Base-by-base conservation (phyloP, 805 yeast genomes). In the Yarrowia sp. region DNA sequence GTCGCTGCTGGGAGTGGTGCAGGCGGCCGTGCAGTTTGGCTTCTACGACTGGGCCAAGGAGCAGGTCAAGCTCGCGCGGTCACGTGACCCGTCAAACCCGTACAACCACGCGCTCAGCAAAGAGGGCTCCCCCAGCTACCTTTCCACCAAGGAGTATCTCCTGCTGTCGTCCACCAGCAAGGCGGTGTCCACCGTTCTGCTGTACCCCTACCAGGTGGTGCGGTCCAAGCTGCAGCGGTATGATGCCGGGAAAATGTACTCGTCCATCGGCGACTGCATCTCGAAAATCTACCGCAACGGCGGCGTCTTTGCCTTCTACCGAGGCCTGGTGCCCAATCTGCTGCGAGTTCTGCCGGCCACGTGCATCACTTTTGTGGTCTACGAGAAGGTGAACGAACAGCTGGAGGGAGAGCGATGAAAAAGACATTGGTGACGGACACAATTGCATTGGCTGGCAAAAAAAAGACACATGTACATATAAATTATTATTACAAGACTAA, bases 301-400 rank as follows among this genome's bases (percentile, higher is more conserved):
- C 68, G 94, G 95, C 0, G 12, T 85, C 4, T 70, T 73, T 13
- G 97, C 92, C 0, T 89, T 93, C 70, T 95, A 95, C 76, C 88
- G 89, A 71, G 99, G 99, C 0, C 77, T 95, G 17, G 78, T 86
- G 1, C 89, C 97, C 1, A 93, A 92, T 71, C 74, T 94, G 17
- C 69, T 90, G 1, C 81, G 98, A 56, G 97, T 94, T 0, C 82
- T 95, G 5, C 99, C 99, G 0, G 92, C 97, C 1, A 93, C 98
- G 4, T 90, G 97, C 74, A 84, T 93, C 13, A 95, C 98, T 0
- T 92, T 95, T 75, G 81, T 89, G 6, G 90, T 90, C 6, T 95
- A 95, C 74, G 99, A 95, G 75, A 69, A 74, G 33, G 70, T 69
- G 33, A 68, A 69, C 20, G 44, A 55, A 36, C 14, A 24, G 40